phyloP scores from a whole-genome alignment of 495 filamentous ascomycete species.

The Daldinia concentrica region DNA sequence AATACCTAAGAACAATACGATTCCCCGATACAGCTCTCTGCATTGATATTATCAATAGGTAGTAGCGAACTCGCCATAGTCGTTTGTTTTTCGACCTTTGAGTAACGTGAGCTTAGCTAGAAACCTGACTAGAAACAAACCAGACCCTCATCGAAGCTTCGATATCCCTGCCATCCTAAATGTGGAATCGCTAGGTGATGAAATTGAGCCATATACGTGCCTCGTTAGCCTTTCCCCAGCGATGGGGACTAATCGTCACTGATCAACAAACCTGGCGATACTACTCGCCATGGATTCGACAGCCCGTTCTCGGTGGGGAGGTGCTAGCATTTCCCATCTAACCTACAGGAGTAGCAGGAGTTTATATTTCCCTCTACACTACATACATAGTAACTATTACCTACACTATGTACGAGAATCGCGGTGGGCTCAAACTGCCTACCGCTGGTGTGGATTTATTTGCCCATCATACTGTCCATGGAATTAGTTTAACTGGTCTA shows the following conservation, averaged over 20 bases:
- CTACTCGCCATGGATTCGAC: background rate
- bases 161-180: slow-evolving; percentile 10
- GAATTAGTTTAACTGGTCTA: background rate
- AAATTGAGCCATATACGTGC: slow-evolving; percentile 15
- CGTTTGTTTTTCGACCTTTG: slow-evolving; percentile 4
- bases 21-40: slow-evolving; percentile 15
- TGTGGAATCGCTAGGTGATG: slow-evolving; percentile 7
- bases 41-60: slow-evolving; percentile 14
- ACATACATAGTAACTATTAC: background rate
- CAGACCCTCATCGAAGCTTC: slow-evolving; percentile 6
- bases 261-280: slow-evolving; percentile 31
- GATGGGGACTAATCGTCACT: slow-evolving; percentile 32
- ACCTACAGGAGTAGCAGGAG: slow-evolving; percentile 1
- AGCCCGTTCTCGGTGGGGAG: slow-evolving; percentile 9
- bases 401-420: background rate
- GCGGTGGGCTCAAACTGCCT: background rate
- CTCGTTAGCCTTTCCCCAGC: slow-evolving; percentile 8
- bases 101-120: slow-evolving; percentile 10
- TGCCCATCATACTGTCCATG: slow-evolving; percentile 8
- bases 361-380: background rate
- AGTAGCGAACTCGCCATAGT: background rate
- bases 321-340: background rate
- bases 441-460: slow-evolving; percentile 13
- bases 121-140: background rate
- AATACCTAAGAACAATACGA: slow-evolving; percentile 21